Percentiles rank a stretch among this genome's conserved stretches.
These are phyloP conservation scores for Talaromyces sp. DNA, from an alignment of 2,329 filamentous ascomycete species.

Conservation along the genomic window DNA sequence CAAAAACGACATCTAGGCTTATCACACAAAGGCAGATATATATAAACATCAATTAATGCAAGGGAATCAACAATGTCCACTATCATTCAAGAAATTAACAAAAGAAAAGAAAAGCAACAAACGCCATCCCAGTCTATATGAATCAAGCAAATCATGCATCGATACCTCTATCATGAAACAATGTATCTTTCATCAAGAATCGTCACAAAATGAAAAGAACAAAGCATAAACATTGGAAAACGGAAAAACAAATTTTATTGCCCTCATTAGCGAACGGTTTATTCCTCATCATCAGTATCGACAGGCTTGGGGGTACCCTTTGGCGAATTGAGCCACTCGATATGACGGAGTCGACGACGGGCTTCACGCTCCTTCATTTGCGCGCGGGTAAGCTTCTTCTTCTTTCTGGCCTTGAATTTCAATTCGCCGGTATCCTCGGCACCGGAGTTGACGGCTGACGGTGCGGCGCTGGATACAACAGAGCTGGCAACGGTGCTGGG, in stretches of 20 bases:
- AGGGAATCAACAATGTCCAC: not conserved
- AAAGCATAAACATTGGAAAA: slow-evolving; percentile 1
- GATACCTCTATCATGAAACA: slow-evolving; percentile 14
- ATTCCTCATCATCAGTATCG: slow-evolving; percentile 74
- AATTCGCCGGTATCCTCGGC: slow-evolving; percentile 75
- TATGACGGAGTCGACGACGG: slow-evolving; percentile 79
- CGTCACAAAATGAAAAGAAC: slow-evolving; percentile 1
- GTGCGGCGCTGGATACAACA: slow-evolving; percentile 59
- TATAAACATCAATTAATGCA: not conserved
- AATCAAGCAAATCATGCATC: slow-evolving; percentile 15
- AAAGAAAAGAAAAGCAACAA: slow-evolving; percentile 9
- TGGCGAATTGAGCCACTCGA: slow-evolving; percentile 75
- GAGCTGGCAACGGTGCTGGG: slow-evolving; percentile 57
- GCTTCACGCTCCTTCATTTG: slow-evolving; percentile 93
- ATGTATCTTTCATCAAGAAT: slow-evolving; percentile 13
- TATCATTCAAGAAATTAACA: not conserved
- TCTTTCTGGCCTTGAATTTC: slow-evolving; percentile 86
- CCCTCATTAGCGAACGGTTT: not conserved
- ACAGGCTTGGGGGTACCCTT: slow-evolving; percentile 77
- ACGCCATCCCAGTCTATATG: slow-evolving; percentile 18
- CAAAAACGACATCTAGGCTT: not conserved
- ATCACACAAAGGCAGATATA: not conserved
- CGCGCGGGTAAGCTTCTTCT: slow-evolving; percentile 99
- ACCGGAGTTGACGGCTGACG: slow-evolving; percentile 68
- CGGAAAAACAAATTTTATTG: not conserved